Evolutionary conservation across 2,329 filamentous ascomycete species (phyloP), one percentile per base, ranked within the genome.

Genomic region (Colletotrichum karsti): DNA sequence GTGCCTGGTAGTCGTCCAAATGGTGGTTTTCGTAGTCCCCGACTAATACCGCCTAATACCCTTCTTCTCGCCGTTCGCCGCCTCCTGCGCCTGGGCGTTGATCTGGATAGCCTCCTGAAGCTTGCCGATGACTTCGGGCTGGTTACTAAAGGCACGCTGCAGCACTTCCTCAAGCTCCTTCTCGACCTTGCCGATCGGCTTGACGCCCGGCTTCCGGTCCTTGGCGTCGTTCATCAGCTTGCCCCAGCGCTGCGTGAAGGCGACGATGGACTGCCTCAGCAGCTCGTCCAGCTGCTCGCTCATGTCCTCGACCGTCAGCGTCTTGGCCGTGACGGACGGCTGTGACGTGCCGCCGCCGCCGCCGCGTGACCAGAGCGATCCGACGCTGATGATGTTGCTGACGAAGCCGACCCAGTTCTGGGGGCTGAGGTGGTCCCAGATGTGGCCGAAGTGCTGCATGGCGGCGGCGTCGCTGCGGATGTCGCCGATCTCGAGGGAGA

Each of bases 401-500:
- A 91, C 86, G 67, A 90, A 83, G n/a, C 88, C 88, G 51, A 89
- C 80, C 78, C 85, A 84, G 70, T 86, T 87, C 68, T 87, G 83
- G 2, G 82, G 86, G 73, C 83, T 90, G 12, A 91, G 82, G 0
- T 87, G 88, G 57, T 90, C 87, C 88, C 89, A 91, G 42, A 91
- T 90, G 69, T 88, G 88, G 15, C 84, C 81, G 73, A 91, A 91
- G 73, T 91, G 88, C 72, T 90, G 87, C 82, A 88, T 85, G 5
- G 82, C 81, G 15, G 81, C 77, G 7, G 80, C 78, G 48, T 87
- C 83, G 62, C 85, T 86, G 67, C 88, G 83, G 15, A 90, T 85
- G 71, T 91, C 88, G 57, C 88, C 95, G 72, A 99, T 98, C 81
- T 99, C 96, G 69, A 99, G 94, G 9, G 95, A 95, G 26, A 99